Evolutionary conservation across 2,329 filamentous ascomycete genomes (phyloP), one percentile per base, ranked within the genome.

Genomic region (Sporothrix luriei): DNA sequence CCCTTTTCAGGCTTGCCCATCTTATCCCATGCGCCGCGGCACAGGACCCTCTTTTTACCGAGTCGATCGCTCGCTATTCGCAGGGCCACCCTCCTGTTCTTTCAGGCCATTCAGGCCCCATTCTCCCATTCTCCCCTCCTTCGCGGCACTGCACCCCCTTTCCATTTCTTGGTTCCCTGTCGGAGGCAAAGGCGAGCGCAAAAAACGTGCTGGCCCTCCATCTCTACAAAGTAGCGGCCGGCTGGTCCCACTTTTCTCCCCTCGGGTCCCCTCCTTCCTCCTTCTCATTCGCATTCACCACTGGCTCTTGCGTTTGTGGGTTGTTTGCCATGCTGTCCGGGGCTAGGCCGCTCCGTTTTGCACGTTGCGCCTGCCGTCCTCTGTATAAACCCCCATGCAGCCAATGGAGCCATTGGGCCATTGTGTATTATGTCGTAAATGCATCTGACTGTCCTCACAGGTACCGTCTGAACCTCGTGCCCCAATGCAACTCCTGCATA

Each of bases 131-230:
- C 49, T 26, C 19, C 54, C 29, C 54, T 38, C 54, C 54, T 57
- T 59, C 29, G 54, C 54, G 26, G 52, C 14, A 29, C 54, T 21
- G 16, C 38, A 59, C 19, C 67, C 67, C 70, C 65, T 55, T 70
- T 68, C 61, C 19, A 66, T 21, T 29, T 64, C 55, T 19, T 59
- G 29, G 43, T 51, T 54, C 52, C 33, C 26, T 21, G 21, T 51
- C 66, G 24, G 52, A 59, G 52, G 66, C 40, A 48, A 49, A 48
- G 16, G 29, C 40, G 55, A 67, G 62, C 26, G 13, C 29, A 69
- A 66, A 73, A 73, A 73, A 73, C 72, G 72, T 73, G 72, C 72
- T 73, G 59, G 57, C 72, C 72, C 51, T 72, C 72, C 71, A 72
- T 72, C 69, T 70, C 68, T 72, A 9, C 33, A 7, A 33, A 33